Evolutionary conservation across 192 early-diverging fungal species (phyloP), one percentile per base, ranked within the genome.

Genomic region (Mortierella antarctica): DNA sequence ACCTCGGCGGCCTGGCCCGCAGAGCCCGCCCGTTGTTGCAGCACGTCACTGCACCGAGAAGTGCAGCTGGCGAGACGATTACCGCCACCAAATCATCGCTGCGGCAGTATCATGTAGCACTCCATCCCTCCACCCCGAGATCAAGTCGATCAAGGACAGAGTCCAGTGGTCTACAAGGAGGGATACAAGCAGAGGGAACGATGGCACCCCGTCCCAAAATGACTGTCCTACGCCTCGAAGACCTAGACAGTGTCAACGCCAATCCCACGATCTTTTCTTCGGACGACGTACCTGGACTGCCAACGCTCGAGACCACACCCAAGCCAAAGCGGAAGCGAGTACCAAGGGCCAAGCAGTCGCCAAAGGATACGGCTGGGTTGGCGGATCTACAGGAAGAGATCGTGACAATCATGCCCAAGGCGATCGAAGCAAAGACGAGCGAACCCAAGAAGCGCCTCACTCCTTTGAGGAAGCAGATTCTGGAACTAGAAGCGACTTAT

Each of bases 401-500:
- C 10, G 41, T 31, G 17, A 65, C 46, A 5, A 18, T 41, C 39
- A 20, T 52, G 49, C 21, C 65, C 41, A 55, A 20, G n/a, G n/a
- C 39, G 44, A 17, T 46, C 44, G 54, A 20, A 15, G 15, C 49
- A 4, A 18, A 20, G 9, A 12, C 46, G 14, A 21, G 31, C 6
- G 70, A 57, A 7, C 52, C 71, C 51, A 48, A 52, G 13, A 70
- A 18, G 50, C 39, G 55, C 18, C 46, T 68, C 12, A 57, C 77
- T 5, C 70, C 77, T 6, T 66, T 80, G 39, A 49, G 63, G 11
- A 61, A 62, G 42, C 77, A 80, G 65, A 72, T 80, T 48, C 13
- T 80, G 52, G 77, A 68, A 8, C 15, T 80, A 21, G 77, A 90
- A 45, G 74, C 85, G 41, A 74, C 88, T 18, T 90, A 95, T 67